Base-by-base conservation (phyloP, 495 filamentous ascomycete species). In the Xylaria cubensis region DNA sequence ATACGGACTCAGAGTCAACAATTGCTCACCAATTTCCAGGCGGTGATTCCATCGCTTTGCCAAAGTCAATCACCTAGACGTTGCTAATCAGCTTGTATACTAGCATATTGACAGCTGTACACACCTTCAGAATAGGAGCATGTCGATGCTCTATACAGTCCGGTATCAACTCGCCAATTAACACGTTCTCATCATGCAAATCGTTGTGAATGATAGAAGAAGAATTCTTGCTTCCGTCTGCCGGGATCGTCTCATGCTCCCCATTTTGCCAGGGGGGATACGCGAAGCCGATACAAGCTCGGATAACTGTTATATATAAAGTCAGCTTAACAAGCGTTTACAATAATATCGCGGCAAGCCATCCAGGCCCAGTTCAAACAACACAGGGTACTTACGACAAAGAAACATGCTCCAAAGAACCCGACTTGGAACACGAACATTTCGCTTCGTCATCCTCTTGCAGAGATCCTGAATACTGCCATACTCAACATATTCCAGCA, bases 371-470 rank as follows among this genome's bases (percentile, higher is more conserved):
- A 4, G 15, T 24, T 39, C 15, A 8, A 10, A 9, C 1, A 59
- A 59, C 9, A 41, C 5, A 12, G 13, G 19, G 21, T 4, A 64
- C 62, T 46, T 50, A 64, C 62, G 62, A n/a, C 62, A 64, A 7
- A 64, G 62, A 15, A 48, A 64, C 39, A 64, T 64, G 62, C 62
- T 46, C 62, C 62, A 64, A 5, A 64, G 62, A 46, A 64, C 62
- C 26, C 62, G 24, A 48, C 50, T 64, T 6, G 62, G 62, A 7
- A 10, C 26, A 2, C 7, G 10, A 3, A n/a, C 15, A 13, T 42
- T 48, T 0, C 26, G 42, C 15, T 26, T 42, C 24, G 42, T 48
- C 39, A 64, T 34, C 9, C 62, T 64, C 42, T 64, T 64, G 24
- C 62, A 64, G 24, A 64, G 62, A 15, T 64, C 62, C 48, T 64